Conservation (phyloP, 2,329 filamentous ascomycete species). For the Neonectria neomacrospora region DNA sequence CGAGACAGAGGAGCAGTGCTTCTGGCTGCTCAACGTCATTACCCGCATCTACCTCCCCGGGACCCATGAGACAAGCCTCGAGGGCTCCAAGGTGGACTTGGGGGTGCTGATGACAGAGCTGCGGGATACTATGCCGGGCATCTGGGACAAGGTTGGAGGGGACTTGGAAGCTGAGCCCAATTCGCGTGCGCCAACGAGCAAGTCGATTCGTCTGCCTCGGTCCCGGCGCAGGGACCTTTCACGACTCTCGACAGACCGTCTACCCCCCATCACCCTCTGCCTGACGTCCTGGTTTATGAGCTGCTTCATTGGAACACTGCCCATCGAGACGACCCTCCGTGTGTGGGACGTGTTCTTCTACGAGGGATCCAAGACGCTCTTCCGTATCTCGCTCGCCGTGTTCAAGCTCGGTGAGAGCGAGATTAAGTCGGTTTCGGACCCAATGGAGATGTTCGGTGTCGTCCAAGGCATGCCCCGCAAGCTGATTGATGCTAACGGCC, state of each 20-base stretch:
- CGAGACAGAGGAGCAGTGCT: constrained; percentile 86
- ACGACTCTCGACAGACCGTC: constrained; percentile 60
- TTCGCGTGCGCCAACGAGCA: constrained; percentile 50
- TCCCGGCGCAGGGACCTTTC: constrained; percentile 53
- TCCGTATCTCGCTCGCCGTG: constrained; percentile 88
- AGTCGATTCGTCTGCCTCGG: constrained; percentile 51
- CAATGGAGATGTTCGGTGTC: constrained; percentile 95
- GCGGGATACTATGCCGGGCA: constrained; percentile 80
- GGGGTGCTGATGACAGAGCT: constrained; percentile 91
- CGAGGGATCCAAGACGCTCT: constrained; percentile 92
- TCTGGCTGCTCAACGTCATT: constrained; percentile 93
- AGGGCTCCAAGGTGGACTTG: constrained; percentile 92
- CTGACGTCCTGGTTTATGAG: constrained; percentile 99
- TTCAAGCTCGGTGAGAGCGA: constrained; percentile 89
- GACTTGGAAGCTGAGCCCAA: constrained; percentile 69
- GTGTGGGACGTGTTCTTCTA: constrained; percentile 98
- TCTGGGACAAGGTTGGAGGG: constrained; percentile 89
- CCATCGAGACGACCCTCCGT: constrained; percentile 89
- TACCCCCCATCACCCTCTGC: constrained; percentile 91
- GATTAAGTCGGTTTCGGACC: constrained; percentile 82
- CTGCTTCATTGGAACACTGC: constrained; percentile 91
- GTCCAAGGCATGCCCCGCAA: constrained; percentile 87
- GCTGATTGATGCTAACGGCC: constrained; percentile 81
- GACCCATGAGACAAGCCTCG: constrained; percentile 89
- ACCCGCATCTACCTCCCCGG: constrained; percentile 89